Conservation (phyloP, 2,329 filamentous ascomycete genomes). For the Aspergillus aculeatus region DNA sequence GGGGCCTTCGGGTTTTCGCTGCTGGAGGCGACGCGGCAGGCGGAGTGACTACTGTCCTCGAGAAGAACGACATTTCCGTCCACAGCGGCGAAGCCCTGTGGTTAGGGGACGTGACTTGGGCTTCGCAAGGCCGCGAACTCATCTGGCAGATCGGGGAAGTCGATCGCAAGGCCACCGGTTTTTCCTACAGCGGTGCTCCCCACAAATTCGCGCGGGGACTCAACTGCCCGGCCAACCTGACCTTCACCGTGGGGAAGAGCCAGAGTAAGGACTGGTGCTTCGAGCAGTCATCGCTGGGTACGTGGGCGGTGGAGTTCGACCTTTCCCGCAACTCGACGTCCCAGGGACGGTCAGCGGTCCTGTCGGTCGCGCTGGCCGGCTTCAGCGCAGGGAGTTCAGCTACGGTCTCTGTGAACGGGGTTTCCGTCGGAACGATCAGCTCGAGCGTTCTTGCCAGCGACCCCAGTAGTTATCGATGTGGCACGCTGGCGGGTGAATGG, state of each 20-base stretch:
- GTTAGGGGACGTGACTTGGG: slow-evolving; percentile 45
- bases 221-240: slow-evolving; percentile 47
- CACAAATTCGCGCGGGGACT: slow-evolving; percentile 48
- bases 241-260: slow-evolving; percentile 44
- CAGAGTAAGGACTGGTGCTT: slow-evolving; percentile 51
- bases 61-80: slow-evolving; percentile 44
- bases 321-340: neutral
- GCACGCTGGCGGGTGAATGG: slow-evolving; percentile 51
- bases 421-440: slow-evolving; percentile 37
- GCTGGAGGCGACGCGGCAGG: slow-evolving; percentile 33
- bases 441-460: slow-evolving; percentile 47
- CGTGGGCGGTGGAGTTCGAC: slow-evolving; percentile 38
- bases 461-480: slow-evolving; percentile 50
- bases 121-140: slow-evolving; percentile 36
- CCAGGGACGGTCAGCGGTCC: slow-evolving; percentile 29
- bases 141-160: slow-evolving; percentile 53
- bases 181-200: slow-evolving; percentile 45
- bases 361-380: slow-evolving; percentile 48
- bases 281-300: slow-evolving; percentile 43
- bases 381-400: slow-evolving; percentile 46
- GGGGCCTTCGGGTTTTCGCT: slow-evolving; percentile 53
- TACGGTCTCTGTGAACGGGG: slow-evolving; percentile 44
- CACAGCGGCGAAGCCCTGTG: slow-evolving; percentile 33
- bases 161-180: slow-evolving; percentile 49
- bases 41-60: slow-evolving; percentile 45